Percentiles rank a stretch among this genome's conserved stretches.
These are phyloP conservation scores for Cyberlindnera lachancei DNA, from an alignment of 805 yeast genomes.

Conservation along the genomic window DNA sequence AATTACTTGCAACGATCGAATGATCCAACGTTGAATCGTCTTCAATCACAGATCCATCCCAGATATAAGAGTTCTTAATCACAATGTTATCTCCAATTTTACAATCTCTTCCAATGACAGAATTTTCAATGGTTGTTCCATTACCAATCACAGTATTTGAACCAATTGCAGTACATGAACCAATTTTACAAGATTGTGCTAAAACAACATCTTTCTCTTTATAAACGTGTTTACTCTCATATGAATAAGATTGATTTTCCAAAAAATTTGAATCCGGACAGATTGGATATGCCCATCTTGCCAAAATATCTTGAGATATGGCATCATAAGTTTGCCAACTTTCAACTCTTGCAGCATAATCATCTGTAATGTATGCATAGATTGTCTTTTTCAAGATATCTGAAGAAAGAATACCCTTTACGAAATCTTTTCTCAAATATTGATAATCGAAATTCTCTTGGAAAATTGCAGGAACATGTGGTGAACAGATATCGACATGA, in stretches of 20 bases:
- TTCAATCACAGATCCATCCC: slow-evolving; percentile 75
- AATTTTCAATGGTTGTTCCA: slow-evolving; percentile 53
- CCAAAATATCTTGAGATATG: slow-evolving; percentile 79
- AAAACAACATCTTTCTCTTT: slow-evolving; percentile 83
- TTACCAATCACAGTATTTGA: slow-evolving; percentile 70
- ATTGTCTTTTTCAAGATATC: slow-evolving; percentile 88
- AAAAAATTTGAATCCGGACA: slow-evolving; percentile 79
- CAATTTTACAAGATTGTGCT: slow-evolving; percentile 88
- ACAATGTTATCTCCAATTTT: slow-evolving; percentile 70
- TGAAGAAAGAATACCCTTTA: slow-evolving; percentile 82
- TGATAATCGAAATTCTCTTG: slow-evolving; percentile 97
- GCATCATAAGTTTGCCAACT: slow-evolving; percentile 92
- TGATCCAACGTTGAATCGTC: slow-evolving; percentile 53
- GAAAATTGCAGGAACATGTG: slow-evolving; percentile 90
- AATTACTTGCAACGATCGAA: slow-evolving; percentile 65
- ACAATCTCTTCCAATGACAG: slow-evolving; percentile 84
- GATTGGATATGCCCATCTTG: slow-evolving; percentile 89
- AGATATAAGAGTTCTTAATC: slow-evolving; percentile 71
- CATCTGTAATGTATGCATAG: slow-evolving; percentile 75
- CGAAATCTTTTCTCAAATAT: slow-evolving; percentile 75
- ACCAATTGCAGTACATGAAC: slow-evolving; percentile 78
- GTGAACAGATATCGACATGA: slow-evolving; percentile 91
- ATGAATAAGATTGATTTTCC: slow-evolving; percentile 64
- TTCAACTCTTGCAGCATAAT: slow-evolving; percentile 90
- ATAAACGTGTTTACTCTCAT: slow-evolving; percentile 80